Evolutionary conservation across 495 filamentous ascomycete species (phyloP), one percentile per base, ranked within the genome.

Genomic region (Penicillium angulare): DNA sequence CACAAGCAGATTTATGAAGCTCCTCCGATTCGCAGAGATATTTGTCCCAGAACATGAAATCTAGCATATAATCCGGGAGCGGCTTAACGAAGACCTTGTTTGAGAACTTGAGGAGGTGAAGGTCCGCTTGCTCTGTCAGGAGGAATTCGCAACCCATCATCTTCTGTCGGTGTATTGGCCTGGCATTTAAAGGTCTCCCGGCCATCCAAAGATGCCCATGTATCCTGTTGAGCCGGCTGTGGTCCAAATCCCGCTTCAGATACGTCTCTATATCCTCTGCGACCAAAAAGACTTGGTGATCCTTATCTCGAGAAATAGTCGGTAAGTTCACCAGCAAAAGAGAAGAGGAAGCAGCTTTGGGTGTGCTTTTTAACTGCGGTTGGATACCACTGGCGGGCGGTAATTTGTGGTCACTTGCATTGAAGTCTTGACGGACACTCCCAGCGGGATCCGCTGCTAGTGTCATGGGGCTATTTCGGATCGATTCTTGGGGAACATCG

Each of bases 101-200:
- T 23, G 38, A 43, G 38, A 43, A 43, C 38, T 43, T 33, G 47
- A 50, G 38, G 29, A 50, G 47, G 21, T 50, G 47, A 18, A 50
- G 36, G 47, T 50, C 47, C 47, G 39, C 39, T 43, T 50, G 36
- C 47, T 50, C 47, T 43, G 47, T 50, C 20, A 50, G 36, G 47
- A 50, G 17, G 17, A 50, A 34, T 43, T 50, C 38, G 18, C 31
- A 49, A 16, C 46, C 46, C 46, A 49, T 49, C 46, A 49, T 49
- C 46, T 49, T 49, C 35, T 29, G 34, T 49, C 46, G 46, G 23
- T 49, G 46, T 49, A 49, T 40, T 12, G 46, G 46, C 34, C 46
- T 49, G 24, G 46, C 46, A 49, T 49, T 49, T 31, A 49, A 35
- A 8, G 46, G 46, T 49, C 46, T 49, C 46, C 46, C 46, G 24